phyloP scores from a whole-genome alignment of 257 asterid species.

The Solanum bulbocastanum region DNA sequence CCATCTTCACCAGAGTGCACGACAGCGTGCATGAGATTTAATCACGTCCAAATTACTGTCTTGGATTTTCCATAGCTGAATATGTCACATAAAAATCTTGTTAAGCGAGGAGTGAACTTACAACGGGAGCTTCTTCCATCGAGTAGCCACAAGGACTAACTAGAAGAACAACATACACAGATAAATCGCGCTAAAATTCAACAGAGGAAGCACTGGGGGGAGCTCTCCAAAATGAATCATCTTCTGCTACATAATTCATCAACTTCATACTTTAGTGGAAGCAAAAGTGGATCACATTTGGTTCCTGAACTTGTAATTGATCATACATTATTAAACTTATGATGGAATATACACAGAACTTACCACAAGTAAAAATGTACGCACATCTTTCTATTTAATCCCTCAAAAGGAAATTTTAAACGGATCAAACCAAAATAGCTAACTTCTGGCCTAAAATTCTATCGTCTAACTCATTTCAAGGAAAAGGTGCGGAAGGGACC shows the following conservation, averaged over 20 bases:
- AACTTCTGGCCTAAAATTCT: not conserved
- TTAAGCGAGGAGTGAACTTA: slow-evolving; percentile 30
- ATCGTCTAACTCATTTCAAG: not conserved
- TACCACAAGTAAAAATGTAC: too few relatives aligned
- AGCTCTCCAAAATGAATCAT: too few relatives aligned
- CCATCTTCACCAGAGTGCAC: not conserved
- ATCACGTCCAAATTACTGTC: not conserved
- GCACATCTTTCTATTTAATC: not conserved
- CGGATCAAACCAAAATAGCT: not conserved
- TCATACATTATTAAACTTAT: not conserved
- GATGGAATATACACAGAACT: too few relatives aligned
- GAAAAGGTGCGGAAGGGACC: not conserved
- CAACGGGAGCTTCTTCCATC: slow-evolving; percentile 73
- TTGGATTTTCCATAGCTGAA: not conserved
- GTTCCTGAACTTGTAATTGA: not conserved
- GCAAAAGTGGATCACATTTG: not conserved
- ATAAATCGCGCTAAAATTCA: slow-evolving; percentile 49
- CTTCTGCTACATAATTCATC: too few relatives aligned
- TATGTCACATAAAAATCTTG: not conserved
- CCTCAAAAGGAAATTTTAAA: not conserved
- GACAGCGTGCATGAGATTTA: not conserved
- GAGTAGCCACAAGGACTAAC: slow-evolving; percentile 95
- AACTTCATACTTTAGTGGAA: not conserved
- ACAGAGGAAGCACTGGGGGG: slow-evolving; percentile 23
- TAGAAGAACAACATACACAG: slow-evolving; percentile 80